Conservation (phyloP, 2,329 filamentous ascomycete genomes). For the Penicillium brevicompactum region DNA sequence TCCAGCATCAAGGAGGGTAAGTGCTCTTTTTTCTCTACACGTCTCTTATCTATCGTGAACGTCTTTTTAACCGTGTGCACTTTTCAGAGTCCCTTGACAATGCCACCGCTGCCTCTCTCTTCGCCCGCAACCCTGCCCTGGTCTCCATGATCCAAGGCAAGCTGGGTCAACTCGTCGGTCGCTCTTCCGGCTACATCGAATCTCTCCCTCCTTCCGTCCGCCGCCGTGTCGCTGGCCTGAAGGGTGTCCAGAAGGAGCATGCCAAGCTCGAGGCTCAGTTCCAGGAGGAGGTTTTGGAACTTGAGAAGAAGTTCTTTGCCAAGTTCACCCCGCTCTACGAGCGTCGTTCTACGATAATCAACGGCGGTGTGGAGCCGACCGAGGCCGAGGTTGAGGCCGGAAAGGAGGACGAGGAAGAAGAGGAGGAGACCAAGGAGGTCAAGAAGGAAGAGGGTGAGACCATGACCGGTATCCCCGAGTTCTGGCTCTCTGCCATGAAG, state of each 20-base stretch:
- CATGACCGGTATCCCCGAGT: conserved; percentile 88
- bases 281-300: conserved; percentile 94
- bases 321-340: conserved; percentile 98
- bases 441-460: conserved; percentile 51
- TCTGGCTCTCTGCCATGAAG: conserved; percentile 99
- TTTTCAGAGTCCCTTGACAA: conserved; percentile 83
- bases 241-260: conserved; percentile 98
- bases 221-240: conserved; percentile 89
- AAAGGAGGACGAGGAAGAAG: conserved; percentile 74
- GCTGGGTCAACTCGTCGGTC: conserved; percentile 87
- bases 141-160: conserved; percentile 98
- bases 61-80: conserved; percentile 15
- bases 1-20: conserved; percentile 96
- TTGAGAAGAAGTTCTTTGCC: conserved; percentile 99
- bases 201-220: conserved; percentile 86
- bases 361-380: conserved; percentile 81
- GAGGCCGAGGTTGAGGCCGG: conserved; percentile 85
- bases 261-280: conserved; percentile 98
- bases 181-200: conserved; percentile 97
- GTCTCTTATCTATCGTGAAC: not conserved
- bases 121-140: conserved; percentile 91
- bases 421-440: conserved; percentile 59
- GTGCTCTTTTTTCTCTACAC: conserved; percentile 32
- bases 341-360: conserved; percentile 91
- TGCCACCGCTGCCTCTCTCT: conserved; percentile 83